Evolutionary conservation across 805 yeast species (phyloP).

Genomic region (Saccharomycopsis guyanensis): DNA sequence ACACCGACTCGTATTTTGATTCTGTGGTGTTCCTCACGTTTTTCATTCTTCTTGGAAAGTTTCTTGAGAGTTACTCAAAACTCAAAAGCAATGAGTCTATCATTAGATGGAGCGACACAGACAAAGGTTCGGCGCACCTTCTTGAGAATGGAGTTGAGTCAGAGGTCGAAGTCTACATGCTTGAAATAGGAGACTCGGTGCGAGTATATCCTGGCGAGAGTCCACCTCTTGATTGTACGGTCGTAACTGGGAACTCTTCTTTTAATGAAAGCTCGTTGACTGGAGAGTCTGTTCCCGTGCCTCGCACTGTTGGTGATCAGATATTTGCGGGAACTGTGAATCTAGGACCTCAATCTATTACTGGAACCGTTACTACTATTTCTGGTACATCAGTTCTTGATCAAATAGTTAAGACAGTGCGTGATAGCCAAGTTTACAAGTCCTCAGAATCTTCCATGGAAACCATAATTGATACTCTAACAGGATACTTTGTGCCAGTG

Average conservation of each 20-base stretch:
- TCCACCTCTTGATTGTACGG: constrained; percentile 51
- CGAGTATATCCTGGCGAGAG: constrained; percentile 48
- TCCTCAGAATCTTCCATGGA: constrained; percentile 49
- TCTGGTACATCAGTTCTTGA: constrained; percentile 63
- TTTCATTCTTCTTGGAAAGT: constrained; percentile 62
- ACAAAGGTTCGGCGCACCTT: constrained; percentile 34
- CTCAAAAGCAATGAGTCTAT: constrained; percentile 61
- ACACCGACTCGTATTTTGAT: constrained; percentile 65
- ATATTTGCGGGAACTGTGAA: constrained; percentile 69
- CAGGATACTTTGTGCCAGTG: constrained; percentile 67
- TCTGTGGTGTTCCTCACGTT: constrained; percentile 71
- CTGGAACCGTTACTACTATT: constrained; percentile 48
- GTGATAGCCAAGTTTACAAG: constrained; percentile 64
- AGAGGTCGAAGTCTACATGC: constrained; percentile 33
- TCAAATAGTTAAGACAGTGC: constrained; percentile 59
- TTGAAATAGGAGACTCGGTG: constrained; percentile 47
- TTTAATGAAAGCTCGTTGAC: constrained; percentile 59
- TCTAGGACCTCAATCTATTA: constrained; percentile 44
- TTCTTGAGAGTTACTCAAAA: constrained; percentile 61
- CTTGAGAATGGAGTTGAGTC: constrained; percentile 24
- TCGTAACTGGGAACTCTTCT: constrained; percentile 38
- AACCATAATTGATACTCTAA: constrained; percentile 56
- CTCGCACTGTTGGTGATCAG: constrained; percentile 52
- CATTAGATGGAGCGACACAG: constrained; percentile 43
- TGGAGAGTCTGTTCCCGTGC: constrained; percentile 55